A percentile compares a stretch with the other conserved stretches of the same genome.
Evolutionary conservation across 1,284 basidiomycete genomes (phyloP).

Genomic region (Rhodotorula sp.): DNA sequence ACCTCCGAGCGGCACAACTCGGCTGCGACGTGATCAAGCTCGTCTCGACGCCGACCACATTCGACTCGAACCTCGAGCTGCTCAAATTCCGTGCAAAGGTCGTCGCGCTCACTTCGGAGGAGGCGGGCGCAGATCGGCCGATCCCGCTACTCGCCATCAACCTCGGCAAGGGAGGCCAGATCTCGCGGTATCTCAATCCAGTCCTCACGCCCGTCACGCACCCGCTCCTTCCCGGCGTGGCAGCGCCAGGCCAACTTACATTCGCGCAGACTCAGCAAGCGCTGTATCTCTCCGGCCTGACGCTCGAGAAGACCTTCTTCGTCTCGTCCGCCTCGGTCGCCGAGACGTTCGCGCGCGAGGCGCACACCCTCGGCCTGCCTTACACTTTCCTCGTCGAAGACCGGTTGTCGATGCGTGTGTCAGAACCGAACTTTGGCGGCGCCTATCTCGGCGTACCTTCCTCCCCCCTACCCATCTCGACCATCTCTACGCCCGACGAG

Average conservation of each 20-base stretch:
- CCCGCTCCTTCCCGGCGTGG: slow-evolving; percentile 72
- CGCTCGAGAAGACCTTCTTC: slow-evolving; percentile 37
- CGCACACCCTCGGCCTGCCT: slow-evolving; percentile 31
- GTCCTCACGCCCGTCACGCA: slow-evolving; percentile 90
- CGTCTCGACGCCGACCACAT: slow-evolving; percentile 72
- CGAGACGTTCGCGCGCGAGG: slow-evolving; percentile 27
- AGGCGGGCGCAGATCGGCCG: neutral
- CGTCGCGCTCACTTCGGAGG: slow-evolving; percentile 40
- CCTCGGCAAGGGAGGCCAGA: slow-evolving; percentile 83
- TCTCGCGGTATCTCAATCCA: slow-evolving; percentile 81
- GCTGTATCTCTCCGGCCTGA: slow-evolving; percentile 50
- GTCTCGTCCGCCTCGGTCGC: slow-evolving; percentile 28
- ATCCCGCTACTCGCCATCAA: slow-evolving; percentile 89
- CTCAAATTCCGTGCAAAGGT: slow-evolving; percentile 62
- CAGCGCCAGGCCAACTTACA: slow-evolving; percentile 90
- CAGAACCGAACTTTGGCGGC: slow-evolving; percentile 30
- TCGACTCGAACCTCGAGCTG: slow-evolving; percentile 79
- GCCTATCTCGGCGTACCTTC: slow-evolving; percentile 24
- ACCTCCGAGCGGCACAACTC: slow-evolving; percentile 44
- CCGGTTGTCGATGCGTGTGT: slow-evolving; percentile 14
- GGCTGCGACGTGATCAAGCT: slow-evolving; percentile 87
- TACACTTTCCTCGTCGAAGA: slow-evolving; percentile 37
- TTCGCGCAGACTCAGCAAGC: slow-evolving; percentile 80
- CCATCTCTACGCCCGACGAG: slow-evolving; percentile 7
- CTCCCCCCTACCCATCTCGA: neutral